phyloP scores from a whole-genome alignment of 2,329 filamentous ascomycete genomes.

The Ilyonectria mors-panacis region DNA sequence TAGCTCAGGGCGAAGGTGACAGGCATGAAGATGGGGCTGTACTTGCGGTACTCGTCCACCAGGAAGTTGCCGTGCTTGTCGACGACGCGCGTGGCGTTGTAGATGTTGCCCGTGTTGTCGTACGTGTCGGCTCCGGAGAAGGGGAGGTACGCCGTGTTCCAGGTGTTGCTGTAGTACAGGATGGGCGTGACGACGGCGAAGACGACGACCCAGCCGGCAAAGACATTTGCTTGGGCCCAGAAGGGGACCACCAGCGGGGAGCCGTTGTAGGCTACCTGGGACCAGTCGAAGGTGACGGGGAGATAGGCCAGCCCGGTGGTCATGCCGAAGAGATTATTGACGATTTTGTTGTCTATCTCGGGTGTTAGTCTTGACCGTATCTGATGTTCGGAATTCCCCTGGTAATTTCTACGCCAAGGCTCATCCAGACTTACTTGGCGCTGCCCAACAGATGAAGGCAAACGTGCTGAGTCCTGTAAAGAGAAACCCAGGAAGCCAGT shows the following conservation, averaged over 20 bases:
- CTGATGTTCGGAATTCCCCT: not conserved
- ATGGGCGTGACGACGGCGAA: slow-evolving; percentile 33
- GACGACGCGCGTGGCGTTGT: slow-evolving; percentile 32
- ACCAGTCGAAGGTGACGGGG: slow-evolving; percentile 34
- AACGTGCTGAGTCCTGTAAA: slow-evolving; percentile 33
- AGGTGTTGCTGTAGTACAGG: slow-evolving; percentile 61
- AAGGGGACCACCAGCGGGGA: slow-evolving; percentile 34
- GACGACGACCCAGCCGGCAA: slow-evolving; percentile 30
- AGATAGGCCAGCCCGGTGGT: slow-evolving; percentile 31
- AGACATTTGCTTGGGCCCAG: slow-evolving; percentile 35
- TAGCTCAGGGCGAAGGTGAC: slow-evolving; percentile 29
- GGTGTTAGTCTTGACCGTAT: not conserved
- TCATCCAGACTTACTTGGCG: slow-evolving; percentile 24
- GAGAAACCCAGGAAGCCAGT: slow-evolving; percentile 32
- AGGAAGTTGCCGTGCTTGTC: slow-evolving; percentile 31
- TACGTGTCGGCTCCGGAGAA: slow-evolving; percentile 34
- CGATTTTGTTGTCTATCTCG: slow-evolving; percentile 25
- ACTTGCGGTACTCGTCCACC: slow-evolving; percentile 25
- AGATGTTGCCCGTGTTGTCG: slow-evolving; percentile 33
- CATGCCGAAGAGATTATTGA: slow-evolving; percentile 37
- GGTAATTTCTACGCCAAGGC: not conserved
- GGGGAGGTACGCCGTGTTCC: slow-evolving; percentile 57
- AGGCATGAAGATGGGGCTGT: slow-evolving; percentile 36
- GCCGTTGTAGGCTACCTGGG: slow-evolving; percentile 33
- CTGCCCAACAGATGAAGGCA: slow-evolving; percentile 35